phyloP scores from a whole-genome alignment of 495 filamentous ascomycete genomes.

The Hypomontagnella submonticulosa region DNA sequence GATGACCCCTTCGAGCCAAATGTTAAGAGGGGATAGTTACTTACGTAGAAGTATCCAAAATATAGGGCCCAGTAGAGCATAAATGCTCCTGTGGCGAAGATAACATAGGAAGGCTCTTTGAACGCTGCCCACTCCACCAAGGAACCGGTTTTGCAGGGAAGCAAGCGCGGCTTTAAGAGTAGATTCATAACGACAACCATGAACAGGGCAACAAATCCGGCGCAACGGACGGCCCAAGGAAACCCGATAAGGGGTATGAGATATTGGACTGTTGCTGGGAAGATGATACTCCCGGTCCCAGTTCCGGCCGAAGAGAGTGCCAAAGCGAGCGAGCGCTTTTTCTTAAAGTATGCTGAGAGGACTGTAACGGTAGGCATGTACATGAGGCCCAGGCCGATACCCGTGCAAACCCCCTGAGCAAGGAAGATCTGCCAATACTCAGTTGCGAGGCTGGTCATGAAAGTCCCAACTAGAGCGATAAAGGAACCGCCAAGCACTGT shows the following conservation, averaged over 20 bases:
- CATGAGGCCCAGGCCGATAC: conserved; percentile 55
- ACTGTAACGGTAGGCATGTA: conserved; percentile 58
- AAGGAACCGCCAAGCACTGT: conserved; percentile 50
- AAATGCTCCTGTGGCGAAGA: conserved; percentile 54
- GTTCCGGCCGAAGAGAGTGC: conserved; percentile 54
- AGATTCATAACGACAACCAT: conserved; percentile 46
- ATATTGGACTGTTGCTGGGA: conserved; percentile 56
- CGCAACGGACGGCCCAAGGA: conserved; percentile 57
- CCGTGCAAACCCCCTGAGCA: conserved; percentile 55
- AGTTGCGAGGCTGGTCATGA: conserved; percentile 55
- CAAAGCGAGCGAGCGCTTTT: conserved; percentile 51
- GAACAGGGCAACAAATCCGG: conserved; percentile 53
- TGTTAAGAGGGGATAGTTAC: conserved; percentile 22
- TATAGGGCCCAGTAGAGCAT: conserved; percentile 58
- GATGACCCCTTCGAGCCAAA: neutral
- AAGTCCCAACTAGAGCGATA: conserved; percentile 54
- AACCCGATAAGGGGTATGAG: conserved; percentile 57
- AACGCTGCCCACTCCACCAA: conserved; percentile 58
- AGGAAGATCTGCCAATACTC: conserved; percentile 60
- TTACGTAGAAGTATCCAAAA: conserved; percentile 60
- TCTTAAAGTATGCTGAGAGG: conserved; percentile 54
- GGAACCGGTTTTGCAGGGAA: conserved; percentile 49
- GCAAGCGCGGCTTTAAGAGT: conserved; percentile 49
- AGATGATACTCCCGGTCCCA: conserved; percentile 56
- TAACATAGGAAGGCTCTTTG: conserved; percentile 52